These are phyloP conservation scores for Diutina pseudorugosa DNA, from an alignment of 1,139 yeast species.

Conservation along the genomic window DNA sequence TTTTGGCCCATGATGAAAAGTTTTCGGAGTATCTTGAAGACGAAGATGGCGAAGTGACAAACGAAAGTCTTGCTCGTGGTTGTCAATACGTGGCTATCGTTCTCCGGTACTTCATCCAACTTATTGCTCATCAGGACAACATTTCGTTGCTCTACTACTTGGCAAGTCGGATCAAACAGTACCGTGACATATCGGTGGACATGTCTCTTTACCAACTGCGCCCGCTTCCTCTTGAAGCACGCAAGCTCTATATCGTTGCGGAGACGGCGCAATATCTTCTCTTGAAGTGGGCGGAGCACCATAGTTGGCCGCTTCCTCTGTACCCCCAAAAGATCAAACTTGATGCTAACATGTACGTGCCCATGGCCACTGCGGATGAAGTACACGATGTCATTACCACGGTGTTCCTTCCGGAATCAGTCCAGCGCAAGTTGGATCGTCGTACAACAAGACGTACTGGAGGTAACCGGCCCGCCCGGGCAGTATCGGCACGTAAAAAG, in stretches of 20 bases:
- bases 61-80: slow-evolving; percentile 21
- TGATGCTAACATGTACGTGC: slow-evolving; percentile 52
- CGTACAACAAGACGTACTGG: neutral
- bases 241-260: slow-evolving; percentile 50
- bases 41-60: slow-evolving; percentile 6
- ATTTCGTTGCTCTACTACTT: slow-evolving; percentile 64
- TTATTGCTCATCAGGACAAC: slow-evolving; percentile 55
- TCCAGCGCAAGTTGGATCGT: slow-evolving; percentile 11
- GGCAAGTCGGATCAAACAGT: slow-evolving; percentile 72
- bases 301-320: slow-evolving; percentile 59
- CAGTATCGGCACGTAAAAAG: neutral
- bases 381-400: slow-evolving; percentile 34
- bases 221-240: slow-evolving; percentile 15
- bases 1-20: slow-evolving; percentile 67
- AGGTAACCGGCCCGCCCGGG: neutral
- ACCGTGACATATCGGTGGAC: slow-evolving; percentile 43
- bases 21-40: slow-evolving; percentile 31
- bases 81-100: slow-evolving; percentile 44
- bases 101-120: slow-evolving; percentile 45
- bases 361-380: slow-evolving; percentile 35
- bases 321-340: slow-evolving; percentile 73
- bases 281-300: slow-evolving; percentile 42
- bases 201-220: slow-evolving; percentile 20
- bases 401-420: slow-evolving; percentile 36
- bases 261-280: slow-evolving; percentile 64